These are phyloP conservation scores for Aspergillus piperis DNA, from an alignment of 2,329 filamentous ascomycete species.

Conservation along the genomic window DNA sequence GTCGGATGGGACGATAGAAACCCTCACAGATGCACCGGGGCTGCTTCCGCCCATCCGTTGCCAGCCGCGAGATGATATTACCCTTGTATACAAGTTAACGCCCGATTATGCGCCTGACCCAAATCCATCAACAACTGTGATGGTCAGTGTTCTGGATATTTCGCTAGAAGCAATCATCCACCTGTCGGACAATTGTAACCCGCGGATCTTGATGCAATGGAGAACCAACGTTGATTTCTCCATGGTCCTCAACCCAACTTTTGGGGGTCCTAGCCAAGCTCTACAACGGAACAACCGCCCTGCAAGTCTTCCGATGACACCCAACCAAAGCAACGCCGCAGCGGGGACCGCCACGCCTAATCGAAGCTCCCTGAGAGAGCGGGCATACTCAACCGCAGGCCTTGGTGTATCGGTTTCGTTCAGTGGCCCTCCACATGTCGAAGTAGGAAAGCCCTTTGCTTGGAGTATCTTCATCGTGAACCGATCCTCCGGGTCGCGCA, in stretches of 20 bases:
- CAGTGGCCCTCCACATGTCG: conserved; percentile 52
- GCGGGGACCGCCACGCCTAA: conserved; percentile 25
- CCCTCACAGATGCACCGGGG: conserved; percentile 40
- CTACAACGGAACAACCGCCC: conserved; percentile 50
- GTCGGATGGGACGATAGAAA: conserved; percentile 50
- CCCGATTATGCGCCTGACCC: conserved; percentile 41
- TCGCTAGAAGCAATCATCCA: conserved; percentile 46
- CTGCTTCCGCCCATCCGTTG: conserved; percentile 43
- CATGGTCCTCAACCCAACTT: conserved; percentile 49
- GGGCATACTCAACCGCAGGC: conserved; percentile 42
- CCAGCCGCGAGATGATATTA: conserved; percentile 58
- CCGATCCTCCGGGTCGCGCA: conserved; percentile 54
- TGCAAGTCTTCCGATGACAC: conserved; percentile 42
- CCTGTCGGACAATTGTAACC: conserved; percentile 44
- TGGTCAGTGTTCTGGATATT: conserved; percentile 49
- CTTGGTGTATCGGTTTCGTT: conserved; percentile 59
- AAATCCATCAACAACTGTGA: conserved; percentile 39
- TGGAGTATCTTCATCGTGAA: conserved; percentile 63
- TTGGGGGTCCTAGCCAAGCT: conserved; percentile 48
- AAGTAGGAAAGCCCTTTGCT: conserved; percentile 55
- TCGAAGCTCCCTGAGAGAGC: conserved; percentile 38
- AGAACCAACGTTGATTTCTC: conserved; percentile 53
- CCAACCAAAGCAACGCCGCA: conserved; percentile 22
- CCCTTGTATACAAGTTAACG: conserved; percentile 57
- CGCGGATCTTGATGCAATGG: conserved; percentile 52